phyloP scores from a whole-genome alignment of 805 yeast species.

The Yarrowia deformans region DNA sequence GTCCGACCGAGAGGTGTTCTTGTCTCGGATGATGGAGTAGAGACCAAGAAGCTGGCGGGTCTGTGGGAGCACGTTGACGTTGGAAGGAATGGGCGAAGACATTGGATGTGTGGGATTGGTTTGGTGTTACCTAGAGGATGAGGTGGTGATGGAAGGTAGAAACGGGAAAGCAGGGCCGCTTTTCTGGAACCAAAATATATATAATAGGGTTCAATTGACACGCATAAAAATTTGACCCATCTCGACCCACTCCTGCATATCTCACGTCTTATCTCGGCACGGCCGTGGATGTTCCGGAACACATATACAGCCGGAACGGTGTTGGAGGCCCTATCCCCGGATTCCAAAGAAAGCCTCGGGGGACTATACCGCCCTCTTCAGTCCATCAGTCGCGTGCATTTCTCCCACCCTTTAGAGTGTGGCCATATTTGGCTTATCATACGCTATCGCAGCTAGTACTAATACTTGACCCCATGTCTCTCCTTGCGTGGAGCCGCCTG shows the following conservation, averaged over 20 bases:
- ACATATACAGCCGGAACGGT: not conserved
- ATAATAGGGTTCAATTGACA: conserved; percentile 33
- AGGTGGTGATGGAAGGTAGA: not conserved
- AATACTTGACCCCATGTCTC: conserved; percentile 2
- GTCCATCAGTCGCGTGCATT: conserved; percentile 20
- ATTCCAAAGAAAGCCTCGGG: not conserved
- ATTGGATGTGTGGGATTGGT: conserved; percentile 15
- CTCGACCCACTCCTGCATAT: conserved; percentile 34
- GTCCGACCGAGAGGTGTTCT: conserved; percentile 81
- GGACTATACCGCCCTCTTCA: not conserved
- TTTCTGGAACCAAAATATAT: conserved; percentile 30
- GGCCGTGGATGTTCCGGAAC: conserved; percentile 23
- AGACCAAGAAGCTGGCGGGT: conserved; percentile 89
- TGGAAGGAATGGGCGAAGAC: conserved; percentile 48
- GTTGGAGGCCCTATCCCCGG: not conserved
- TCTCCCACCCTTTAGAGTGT: conserved; percentile 31
- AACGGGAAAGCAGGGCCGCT: conserved; percentile 13
- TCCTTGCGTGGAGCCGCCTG: conserved; percentile 8
- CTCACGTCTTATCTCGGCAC: conserved; percentile 35
- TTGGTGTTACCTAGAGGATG: too few species aligned
- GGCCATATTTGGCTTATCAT: conserved; percentile 31
- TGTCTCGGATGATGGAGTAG: conserved; percentile 78
- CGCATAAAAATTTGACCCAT: conserved; percentile 38
- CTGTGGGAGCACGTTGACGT: conserved; percentile 78
- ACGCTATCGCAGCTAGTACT: conserved; percentile 33